phyloP scores from a whole-genome alignment of 1,284 basidiomycete genomes.

The Ustilago shanxiensis region DNA sequence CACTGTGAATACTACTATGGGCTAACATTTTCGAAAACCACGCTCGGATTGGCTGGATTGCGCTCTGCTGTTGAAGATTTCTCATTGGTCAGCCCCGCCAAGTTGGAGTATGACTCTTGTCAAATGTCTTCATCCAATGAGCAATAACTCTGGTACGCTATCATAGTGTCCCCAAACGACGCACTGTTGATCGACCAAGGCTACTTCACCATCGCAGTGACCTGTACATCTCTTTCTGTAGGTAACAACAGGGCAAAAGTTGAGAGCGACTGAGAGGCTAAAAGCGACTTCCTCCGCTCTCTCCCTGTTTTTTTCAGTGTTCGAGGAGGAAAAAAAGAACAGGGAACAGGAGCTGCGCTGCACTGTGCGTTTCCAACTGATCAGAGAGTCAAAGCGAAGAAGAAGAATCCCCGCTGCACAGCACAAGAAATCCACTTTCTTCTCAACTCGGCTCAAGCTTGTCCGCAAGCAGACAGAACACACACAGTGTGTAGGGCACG shows the following conservation, averaged over 20 bases:
- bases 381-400: background rate
- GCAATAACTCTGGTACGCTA: no score
- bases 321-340: background rate
- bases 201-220: background rate
- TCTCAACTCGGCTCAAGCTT: slow-evolving; percentile 16
- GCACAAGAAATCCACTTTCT: no score
- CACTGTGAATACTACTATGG: background rate
- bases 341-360: slow-evolving; percentile 4
- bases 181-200: no score
- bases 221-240: no score
- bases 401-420: slow-evolving; percentile 6
- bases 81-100: slow-evolving; percentile 42
- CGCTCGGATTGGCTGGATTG: slow-evolving; percentile 19
- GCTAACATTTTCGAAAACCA: slow-evolving; percentile 7
- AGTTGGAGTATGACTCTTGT: background rate
- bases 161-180: no score
- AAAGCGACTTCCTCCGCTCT: slow-evolving; percentile 21
- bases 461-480: background rate
- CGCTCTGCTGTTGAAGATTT: slow-evolving; percentile 7
- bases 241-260: background rate
- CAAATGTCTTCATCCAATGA: no score
- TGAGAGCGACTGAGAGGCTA: slow-evolving; percentile 2
- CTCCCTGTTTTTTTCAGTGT: no score
- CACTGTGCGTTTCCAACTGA: slow-evolving; percentile 6
- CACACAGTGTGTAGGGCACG: background rate